phyloP scores from a whole-genome alignment of 768 basidiomycete genomes.

The Lentinula sp. region DNA sequence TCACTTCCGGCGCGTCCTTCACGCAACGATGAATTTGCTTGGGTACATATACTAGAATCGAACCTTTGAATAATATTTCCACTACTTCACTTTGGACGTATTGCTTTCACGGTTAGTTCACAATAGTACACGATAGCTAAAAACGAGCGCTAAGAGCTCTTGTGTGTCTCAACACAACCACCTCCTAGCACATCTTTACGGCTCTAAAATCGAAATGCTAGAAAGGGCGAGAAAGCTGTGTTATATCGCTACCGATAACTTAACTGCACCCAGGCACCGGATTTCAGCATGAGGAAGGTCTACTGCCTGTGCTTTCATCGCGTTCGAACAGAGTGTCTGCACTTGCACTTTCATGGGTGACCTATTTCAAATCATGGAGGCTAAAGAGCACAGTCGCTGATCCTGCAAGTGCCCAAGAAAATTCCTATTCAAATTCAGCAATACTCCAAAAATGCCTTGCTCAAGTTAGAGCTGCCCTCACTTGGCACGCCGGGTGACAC shows the following conservation, averaged over 20 bases:
- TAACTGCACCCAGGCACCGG: constrained; percentile 46
- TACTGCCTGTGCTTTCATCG: constrained; percentile 47
- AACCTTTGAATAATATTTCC: too few relatives aligned
- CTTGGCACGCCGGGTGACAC: neutral
- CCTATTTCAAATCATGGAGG: neutral
- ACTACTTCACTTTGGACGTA: too few relatives aligned
- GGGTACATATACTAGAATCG: too few relatives aligned
- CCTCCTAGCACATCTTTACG: neutral
- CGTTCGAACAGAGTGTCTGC: constrained; percentile 35
- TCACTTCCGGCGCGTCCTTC: too few relatives aligned
- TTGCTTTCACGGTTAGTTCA: too few relatives aligned
- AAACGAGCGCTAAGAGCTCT: neutral
- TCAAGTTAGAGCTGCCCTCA: constrained; percentile 5
- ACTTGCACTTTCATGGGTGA: neutral
- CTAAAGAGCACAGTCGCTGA: constrained; percentile 10
- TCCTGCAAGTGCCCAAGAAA: constrained; percentile 1
- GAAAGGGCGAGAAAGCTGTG: constrained; percentile 25
- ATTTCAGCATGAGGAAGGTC: constrained; percentile 33
- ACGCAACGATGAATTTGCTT: too few relatives aligned
- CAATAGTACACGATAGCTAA: too few relatives aligned
- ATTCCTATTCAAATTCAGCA: constrained; percentile 5
- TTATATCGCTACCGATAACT: constrained; percentile 26
- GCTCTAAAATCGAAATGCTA: constrained; percentile 25
- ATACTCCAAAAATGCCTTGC: constrained; percentile 8
- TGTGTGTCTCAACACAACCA: constrained; percentile 2